These are phyloP conservation scores for Solanum chiquidenum DNA, from an alignment of 257 asterid genomes.

Conservation along the genomic window DNA sequence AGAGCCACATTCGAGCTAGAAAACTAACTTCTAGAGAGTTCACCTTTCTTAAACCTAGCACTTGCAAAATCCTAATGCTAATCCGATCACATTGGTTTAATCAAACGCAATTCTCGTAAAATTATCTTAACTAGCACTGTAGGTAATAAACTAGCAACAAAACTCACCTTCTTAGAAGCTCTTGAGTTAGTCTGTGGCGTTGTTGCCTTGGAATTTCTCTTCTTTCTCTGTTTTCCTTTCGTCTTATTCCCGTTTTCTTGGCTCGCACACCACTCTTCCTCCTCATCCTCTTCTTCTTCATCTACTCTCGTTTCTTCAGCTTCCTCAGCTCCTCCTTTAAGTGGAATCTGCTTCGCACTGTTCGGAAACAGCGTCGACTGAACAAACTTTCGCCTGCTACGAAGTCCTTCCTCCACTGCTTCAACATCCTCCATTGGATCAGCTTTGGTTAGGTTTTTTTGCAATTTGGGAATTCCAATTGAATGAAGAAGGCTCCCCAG, in stretches of 20 bases:
- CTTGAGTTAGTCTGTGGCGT: constrained; percentile 11
- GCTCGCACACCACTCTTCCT: constrained; percentile 32
- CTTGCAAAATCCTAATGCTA: background rate
- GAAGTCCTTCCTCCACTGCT: background rate
- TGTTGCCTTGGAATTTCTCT: constrained; percentile 22
- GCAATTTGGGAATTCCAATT: background rate
- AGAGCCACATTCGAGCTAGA: background rate
- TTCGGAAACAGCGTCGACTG: constrained; percentile 65
- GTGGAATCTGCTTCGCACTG: constrained; percentile 15
- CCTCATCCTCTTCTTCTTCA: constrained; percentile 19
- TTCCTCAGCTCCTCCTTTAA: constrained; percentile 9
- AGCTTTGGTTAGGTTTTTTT: background rate
- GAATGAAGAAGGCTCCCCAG: background rate
- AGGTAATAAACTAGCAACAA: background rate
- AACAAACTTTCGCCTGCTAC: constrained; percentile 48
- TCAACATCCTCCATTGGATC: constrained; percentile 2
- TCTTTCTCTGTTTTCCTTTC: constrained; percentile 20
- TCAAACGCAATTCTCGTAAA: background rate
- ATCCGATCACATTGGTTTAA: background rate
- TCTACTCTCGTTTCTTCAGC: background rate
- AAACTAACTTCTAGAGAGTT: background rate
- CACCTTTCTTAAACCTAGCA: background rate
- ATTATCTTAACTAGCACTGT: background rate
- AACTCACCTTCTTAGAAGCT: constrained; percentile 42
- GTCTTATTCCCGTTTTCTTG: constrained; percentile 11